Conservation (phyloP, 2,329 filamentous ascomycete species). For the Cladosporium sp. region DNA sequence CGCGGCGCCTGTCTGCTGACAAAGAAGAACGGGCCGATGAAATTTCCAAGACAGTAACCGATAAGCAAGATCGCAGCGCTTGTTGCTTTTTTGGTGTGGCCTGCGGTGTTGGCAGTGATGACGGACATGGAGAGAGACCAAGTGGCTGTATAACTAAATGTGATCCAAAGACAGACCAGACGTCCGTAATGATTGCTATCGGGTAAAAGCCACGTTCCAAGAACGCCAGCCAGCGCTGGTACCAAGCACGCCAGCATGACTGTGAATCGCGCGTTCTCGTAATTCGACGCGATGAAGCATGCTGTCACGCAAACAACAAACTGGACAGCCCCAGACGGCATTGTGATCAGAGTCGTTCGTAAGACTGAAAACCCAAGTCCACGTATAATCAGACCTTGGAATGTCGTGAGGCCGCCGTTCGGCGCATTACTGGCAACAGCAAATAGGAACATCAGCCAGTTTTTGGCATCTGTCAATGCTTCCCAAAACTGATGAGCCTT, state of each 20-base stretch:
- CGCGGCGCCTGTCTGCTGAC: slow-evolving; percentile 5
- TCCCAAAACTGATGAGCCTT: slow-evolving; percentile 45
- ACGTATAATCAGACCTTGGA: slow-evolving; percentile 44
- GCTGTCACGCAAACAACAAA: slow-evolving; percentile 45
- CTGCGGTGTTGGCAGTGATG: slow-evolving; percentile 46
- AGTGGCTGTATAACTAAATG: slow-evolving; percentile 39
- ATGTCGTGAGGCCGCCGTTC: slow-evolving; percentile 38
- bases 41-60: slow-evolving; percentile 18
- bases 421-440: slow-evolving; percentile 29
- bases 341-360: slow-evolving; percentile 54
- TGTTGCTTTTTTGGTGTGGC: slow-evolving; percentile 59
- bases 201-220: slow-evolving; percentile 11
- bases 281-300: neutral
- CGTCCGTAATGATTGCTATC: slow-evolving; percentile 14
- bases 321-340: slow-evolving; percentile 53
- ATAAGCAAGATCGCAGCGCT: slow-evolving; percentile 51
- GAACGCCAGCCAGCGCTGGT: neutral
- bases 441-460: slow-evolving; percentile 36
- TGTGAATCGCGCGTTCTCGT: slow-evolving; percentile 34
- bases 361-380: slow-evolving; percentile 44
- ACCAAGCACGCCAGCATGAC: slow-evolving; percentile 43
- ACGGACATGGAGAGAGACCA: slow-evolving; percentile 47
- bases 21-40: slow-evolving; percentile 14
- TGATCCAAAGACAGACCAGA: slow-evolving; percentile 17
- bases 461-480: slow-evolving; percentile 41